Conservation (phyloP, 2,329 filamentous ascomycete genomes). For the Colletotrichum sp. region DNA sequence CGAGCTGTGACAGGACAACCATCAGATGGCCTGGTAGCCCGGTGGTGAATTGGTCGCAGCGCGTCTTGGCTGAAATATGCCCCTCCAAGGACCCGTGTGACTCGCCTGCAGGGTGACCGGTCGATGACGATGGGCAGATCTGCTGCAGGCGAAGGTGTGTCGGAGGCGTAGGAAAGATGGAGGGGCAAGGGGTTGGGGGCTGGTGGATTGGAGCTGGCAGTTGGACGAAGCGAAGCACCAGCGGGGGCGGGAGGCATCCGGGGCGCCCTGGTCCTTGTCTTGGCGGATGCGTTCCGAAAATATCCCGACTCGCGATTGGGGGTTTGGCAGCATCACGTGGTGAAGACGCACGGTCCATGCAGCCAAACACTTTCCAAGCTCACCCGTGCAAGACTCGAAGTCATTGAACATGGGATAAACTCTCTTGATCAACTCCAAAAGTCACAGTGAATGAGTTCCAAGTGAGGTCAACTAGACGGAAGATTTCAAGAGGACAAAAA, state of each 20-base stretch:
- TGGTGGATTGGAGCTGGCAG: background rate
- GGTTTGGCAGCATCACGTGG: background rate
- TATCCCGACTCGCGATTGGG: background rate
- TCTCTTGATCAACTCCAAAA: background rate
- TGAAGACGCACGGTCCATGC: background rate
- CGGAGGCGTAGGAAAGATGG: slow-evolving; percentile 1
- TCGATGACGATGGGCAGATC: slow-evolving; percentile 11
- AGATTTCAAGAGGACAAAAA: background rate
- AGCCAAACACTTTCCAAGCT: background rate
- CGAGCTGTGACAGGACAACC: slow-evolving; percentile 7
- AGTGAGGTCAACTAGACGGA: accelerated
- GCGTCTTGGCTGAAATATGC: slow-evolving; percentile 3
- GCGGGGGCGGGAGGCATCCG: slow-evolving; percentile 8
- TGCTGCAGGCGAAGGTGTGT: slow-evolving; percentile 17
- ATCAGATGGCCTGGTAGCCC: background rate
- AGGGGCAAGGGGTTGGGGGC: background rate
- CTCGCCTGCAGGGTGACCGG: background rate
- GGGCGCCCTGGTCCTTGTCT: background rate
- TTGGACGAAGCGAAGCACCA: background rate
- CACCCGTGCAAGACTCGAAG: accelerated
- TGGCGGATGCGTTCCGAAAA: background rate
- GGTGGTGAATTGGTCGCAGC: background rate
- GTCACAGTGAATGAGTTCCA: accelerated
- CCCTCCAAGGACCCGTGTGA: background rate
- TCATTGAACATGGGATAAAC: background rate